Evolutionary conservation across 305 asterid genomes (phyloP).

Genomic region (Salvia sclarea): DNA sequence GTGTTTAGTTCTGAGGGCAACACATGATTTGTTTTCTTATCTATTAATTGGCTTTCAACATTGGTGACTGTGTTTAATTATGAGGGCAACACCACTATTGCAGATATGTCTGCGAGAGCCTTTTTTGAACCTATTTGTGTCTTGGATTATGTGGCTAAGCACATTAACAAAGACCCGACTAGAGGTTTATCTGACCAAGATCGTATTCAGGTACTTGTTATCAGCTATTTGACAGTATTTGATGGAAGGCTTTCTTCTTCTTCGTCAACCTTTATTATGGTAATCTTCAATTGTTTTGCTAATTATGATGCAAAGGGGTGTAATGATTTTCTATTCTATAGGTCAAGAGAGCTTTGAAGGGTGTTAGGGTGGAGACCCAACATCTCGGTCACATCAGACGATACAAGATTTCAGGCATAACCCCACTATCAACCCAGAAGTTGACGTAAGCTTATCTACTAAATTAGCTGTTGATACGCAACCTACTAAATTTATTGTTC

Average conservation of each 20-base stretch:
- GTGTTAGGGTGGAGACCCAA: constrained; percentile 49
- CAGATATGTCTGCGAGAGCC: constrained; percentile 84
- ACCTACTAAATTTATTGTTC: too few species aligned
- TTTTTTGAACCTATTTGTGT: constrained; percentile 65
- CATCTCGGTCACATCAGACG: constrained; percentile 41
- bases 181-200: constrained; percentile 62
- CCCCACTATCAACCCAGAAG: constrained; percentile 34
- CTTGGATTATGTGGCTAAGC: constrained; percentile 37
- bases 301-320: background rate
- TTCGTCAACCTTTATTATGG: background rate
- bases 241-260: too few species aligned
- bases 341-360: constrained; percentile 59
- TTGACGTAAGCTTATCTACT: constrained; percentile 53
- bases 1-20: background rate
- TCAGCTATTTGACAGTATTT: background rate
- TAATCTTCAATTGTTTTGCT: background rate
- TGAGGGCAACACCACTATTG: constrained; percentile 2
- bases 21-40: background rate
- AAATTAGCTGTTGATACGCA: background rate
- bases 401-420: constrained; percentile 50
- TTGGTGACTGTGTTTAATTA: constrained; percentile 14
- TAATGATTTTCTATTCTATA: constrained; percentile 14
- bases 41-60: constrained; percentile 38
- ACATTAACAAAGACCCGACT: constrained; percentile 39
- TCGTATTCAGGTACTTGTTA: constrained; percentile 54